Base-by-base conservation (phyloP, 768 basidiomycete species). In the Rhodotorula toruloides region DNA sequence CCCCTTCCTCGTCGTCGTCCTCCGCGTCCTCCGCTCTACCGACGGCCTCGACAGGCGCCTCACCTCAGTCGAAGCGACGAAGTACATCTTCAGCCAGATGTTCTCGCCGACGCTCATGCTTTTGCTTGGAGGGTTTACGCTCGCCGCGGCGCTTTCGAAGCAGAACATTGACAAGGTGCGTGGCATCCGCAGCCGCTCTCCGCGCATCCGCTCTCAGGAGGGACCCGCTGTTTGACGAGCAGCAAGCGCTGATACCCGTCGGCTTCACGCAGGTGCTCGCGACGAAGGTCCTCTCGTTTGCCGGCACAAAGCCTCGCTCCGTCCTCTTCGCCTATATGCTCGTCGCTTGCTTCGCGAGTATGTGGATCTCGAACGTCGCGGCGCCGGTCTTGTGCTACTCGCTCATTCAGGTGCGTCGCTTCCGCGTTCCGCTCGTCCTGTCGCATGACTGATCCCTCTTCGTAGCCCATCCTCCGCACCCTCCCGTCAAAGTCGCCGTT, bases 321-420 rank as follows among this genome's bases (percentile, higher is more conserved):
- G 93, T 99, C 7, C 80, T 99, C 13, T 83, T 99, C 50, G 87
- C 91, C 0, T 90, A 97, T 77, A 98, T 98, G 96, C 85, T 81
- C 49, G 92, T 99, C 25, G 88, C 92, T 4, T 97, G 92, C 75
- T 99, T 99, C 76, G 91, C 93, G 6, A 92, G 90, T 78, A 99
- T 98, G 94, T 98, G 92, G 96, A 98, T 99, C 74, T 92, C 90
- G 78, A 98, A 99, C 76, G 96, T 99, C 27, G 94, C 96, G 7
- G 96, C 96, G 25, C 93, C 94, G 16, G 96, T 94, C 4, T 82
- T 98, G 17, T 97, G 96, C 80, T 98, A 96, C 77, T 90, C 92
- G 27, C 81, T 99, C 64, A 93, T 98, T 76, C 87, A 88, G 76
- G 91, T 93, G 78, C 64, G 85, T 46, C 36, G 8, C 58, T 25